Evolutionary conservation across 768 basidiomycete genomes (phyloP).

Genomic region (Phanerochaete carnosa): DNA sequence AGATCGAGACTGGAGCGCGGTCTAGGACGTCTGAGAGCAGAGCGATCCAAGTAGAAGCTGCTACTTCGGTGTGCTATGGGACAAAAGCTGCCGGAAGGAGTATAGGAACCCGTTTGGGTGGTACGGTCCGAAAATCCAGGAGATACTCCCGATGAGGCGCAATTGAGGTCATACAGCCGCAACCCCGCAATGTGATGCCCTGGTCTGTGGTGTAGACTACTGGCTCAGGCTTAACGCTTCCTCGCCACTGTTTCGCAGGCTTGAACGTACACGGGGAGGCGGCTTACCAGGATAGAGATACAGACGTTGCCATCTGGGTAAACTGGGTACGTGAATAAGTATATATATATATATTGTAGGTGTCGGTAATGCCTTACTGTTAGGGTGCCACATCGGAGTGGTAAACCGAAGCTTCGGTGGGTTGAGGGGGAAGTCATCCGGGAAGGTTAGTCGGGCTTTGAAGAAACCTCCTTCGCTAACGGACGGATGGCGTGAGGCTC

Average conservation of each 20-base stretch:
- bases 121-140: neutral
- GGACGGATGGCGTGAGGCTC: constrained; percentile 1
- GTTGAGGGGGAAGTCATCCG: constrained; percentile 82
- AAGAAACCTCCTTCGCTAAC: constrained; percentile 93
- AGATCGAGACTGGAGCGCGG: too few species aligned
- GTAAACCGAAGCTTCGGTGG: constrained; percentile 97
- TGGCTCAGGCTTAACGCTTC: too few species aligned
- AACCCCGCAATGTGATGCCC: too few species aligned
- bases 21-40: constrained; percentile 2
- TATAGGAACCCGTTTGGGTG: neutral
- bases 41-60: neutral
- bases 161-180: too few species aligned
- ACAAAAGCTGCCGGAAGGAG: too few species aligned
- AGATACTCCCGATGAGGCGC: neutral
- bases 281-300: constrained; percentile 75
- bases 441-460: constrained; percentile 88
- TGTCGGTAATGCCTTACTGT: constrained; percentile 54
- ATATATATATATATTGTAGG: constrained; percentile 8
- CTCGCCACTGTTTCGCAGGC: neutral
- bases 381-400: constrained; percentile 97
- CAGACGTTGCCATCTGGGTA: constrained; percentile 92
- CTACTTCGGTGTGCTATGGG: neutral
- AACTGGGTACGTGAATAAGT: constrained; percentile 44
- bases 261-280: neutral
- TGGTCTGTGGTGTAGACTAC: too few species aligned